Conservation (phyloP, 2,329 filamentous ascomycete genomes). For the Botrytis cinerea region DNA sequence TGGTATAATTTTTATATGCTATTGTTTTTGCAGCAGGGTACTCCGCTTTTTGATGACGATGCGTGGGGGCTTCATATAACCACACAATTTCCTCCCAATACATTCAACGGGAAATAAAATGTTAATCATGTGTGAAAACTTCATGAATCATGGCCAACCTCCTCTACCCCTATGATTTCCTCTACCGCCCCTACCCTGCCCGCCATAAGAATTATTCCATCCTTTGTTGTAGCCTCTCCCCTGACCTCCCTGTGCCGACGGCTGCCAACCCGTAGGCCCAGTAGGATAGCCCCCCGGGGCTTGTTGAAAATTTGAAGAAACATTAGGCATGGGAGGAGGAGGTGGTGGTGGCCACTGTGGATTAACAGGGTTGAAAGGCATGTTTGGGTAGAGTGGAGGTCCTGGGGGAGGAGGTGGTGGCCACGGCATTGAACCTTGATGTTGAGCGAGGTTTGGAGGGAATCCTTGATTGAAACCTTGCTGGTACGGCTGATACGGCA, state of each 20-base stretch:
- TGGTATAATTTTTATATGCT: slow-evolving; percentile 26
- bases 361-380: slow-evolving; percentile 22
- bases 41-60: slow-evolving; percentile 23
- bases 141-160: slow-evolving; percentile 33
- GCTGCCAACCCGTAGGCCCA: slow-evolving; percentile 37
- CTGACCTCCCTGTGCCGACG: slow-evolving; percentile 23
- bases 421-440: slow-evolving; percentile 24
- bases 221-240: slow-evolving; percentile 34
- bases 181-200: slow-evolving; percentile 33
- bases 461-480: slow-evolving; percentile 36
- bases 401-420: slow-evolving; percentile 36
- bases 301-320: slow-evolving; percentile 28
- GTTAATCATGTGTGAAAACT: neutral
- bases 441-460: slow-evolving; percentile 30
- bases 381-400: slow-evolving; percentile 30
- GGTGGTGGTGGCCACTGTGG: slow-evolving; percentile 27
- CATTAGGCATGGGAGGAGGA: slow-evolving; percentile 23
- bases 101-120: neutral
- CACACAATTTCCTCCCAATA: neutral
- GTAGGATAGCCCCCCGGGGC: slow-evolving; percentile 28
- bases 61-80: slow-evolving; percentile 21
- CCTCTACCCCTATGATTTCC: slow-evolving; percentile 36
- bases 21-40: slow-evolving; percentile 22
- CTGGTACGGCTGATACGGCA: slow-evolving; percentile 29
- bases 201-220: slow-evolving; percentile 33